A percentile compares a stretch with the other conserved stretches of the same genome.
phyloP scores from a whole-genome alignment of 148 eudicot species.

The Rhododendron mucronatum region DNA sequence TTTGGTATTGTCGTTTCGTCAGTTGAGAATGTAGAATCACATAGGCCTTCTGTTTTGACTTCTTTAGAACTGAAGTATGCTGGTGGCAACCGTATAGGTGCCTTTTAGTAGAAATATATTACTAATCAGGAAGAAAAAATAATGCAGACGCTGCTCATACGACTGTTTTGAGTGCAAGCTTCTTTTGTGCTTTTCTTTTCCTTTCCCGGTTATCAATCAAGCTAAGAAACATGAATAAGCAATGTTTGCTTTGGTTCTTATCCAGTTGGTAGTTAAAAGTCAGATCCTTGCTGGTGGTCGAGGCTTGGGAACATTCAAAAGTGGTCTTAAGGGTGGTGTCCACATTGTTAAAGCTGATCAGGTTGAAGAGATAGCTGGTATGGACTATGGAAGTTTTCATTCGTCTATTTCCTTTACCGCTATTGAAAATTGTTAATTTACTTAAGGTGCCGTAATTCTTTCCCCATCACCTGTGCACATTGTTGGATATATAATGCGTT shows the following conservation, averaged over 20 bases:
- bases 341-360: slow-evolving; percentile 85
- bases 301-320: slow-evolving; percentile 90
- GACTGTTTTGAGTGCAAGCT: not conserved
- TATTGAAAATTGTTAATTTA: not conserved
- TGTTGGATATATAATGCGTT: not conserved
- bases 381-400: slow-evolving; percentile 20
- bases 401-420: not conserved
- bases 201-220: not conserved
- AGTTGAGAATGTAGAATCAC: not conserved
- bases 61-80: not conserved
- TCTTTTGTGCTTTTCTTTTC: not conserved
- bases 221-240: not conserved
- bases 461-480: not conserved
- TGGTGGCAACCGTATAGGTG: no score
- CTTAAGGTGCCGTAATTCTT: not conserved
- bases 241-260: slow-evolving; percentile 11
- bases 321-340: slow-evolving; percentile 88
- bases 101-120: not conserved
- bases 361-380: slow-evolving; percentile 84
- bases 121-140: not conserved
- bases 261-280: slow-evolving; percentile 93
- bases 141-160: not conserved
- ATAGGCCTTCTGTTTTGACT: not conserved
- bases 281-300: slow-evolving; percentile 98
- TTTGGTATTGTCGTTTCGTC: not conserved